A percentile compares a stretch with the other conserved stretches of the same genome.
These are phyloP conservation scores for Taiozyma sp. DNA, from an alignment of 1,139 yeast species.

Conservation along the genomic window DNA sequence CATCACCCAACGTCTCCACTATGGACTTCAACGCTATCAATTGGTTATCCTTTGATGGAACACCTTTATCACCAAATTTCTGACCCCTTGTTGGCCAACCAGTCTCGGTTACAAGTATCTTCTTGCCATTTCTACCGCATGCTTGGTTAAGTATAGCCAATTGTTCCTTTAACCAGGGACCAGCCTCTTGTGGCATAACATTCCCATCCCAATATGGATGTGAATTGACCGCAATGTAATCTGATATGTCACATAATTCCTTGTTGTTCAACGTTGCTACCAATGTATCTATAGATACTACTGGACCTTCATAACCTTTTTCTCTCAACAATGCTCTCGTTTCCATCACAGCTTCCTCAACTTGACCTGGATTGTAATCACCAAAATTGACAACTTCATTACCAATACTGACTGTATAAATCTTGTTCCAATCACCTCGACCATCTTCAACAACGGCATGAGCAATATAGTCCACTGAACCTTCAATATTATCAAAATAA, in stretches of 20 bases:
- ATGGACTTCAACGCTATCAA: constrained; percentile 51
- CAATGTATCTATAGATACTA: constrained; percentile 77
- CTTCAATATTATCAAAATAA: constrained; percentile 45
- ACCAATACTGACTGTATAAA: constrained; percentile 69
- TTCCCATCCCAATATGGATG: constrained; percentile 76
- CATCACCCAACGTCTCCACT: constrained; percentile 42
- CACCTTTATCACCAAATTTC: constrained; percentile 50
- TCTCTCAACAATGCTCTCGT: constrained; percentile 53
- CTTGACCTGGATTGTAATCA: constrained; percentile 48
- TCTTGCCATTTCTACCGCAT: constrained; percentile 48
- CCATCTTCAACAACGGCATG: constrained; percentile 48
- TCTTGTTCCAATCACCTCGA: constrained; percentile 54
- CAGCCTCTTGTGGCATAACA: constrained; percentile 57
- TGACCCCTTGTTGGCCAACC: constrained; percentile 77
- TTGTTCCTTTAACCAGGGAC: constrained; percentile 62
- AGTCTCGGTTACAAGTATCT: constrained; percentile 59
- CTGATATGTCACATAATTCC: constrained; percentile 58
- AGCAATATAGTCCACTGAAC: constrained; percentile 43
- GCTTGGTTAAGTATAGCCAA: constrained; percentile 53
- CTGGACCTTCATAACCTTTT: constrained; percentile 57
- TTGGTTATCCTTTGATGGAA: constrained; percentile 60
- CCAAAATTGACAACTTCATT: constrained; percentile 71
- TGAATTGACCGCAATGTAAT: constrained; percentile 73
- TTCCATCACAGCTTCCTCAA: constrained; percentile 43
- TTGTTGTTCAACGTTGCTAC: constrained; percentile 65